phyloP scores from a whole-genome alignment of 352 stramenopile genomes.

The Globisporangium parvum region DNA sequence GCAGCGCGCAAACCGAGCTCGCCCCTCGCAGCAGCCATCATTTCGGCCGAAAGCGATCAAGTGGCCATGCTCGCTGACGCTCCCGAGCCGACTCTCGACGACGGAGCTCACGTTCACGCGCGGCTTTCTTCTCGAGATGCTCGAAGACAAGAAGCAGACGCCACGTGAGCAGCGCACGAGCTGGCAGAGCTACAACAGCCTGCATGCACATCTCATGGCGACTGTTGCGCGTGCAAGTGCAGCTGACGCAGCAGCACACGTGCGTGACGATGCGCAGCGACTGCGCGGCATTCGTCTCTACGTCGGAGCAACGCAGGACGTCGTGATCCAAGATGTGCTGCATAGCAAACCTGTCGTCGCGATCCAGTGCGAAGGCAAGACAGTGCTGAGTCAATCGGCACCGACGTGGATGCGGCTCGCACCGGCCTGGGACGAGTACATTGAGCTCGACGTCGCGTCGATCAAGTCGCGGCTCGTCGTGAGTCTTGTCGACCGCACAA shows the following conservation, averaged over 20 bases:
- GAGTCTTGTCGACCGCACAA: slow-evolving; percentile 34
- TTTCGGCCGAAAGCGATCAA: slow-evolving; percentile 20
- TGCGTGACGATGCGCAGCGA: neutral
- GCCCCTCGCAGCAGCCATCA: neutral
- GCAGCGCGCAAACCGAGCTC: slow-evolving; percentile 1
- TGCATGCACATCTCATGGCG: slow-evolving; percentile 37
- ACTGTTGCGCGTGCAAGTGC: slow-evolving; percentile 12
- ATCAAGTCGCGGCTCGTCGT: slow-evolving; percentile 30
- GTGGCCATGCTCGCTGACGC: slow-evolving; percentile 21
- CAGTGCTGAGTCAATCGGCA: slow-evolving; percentile 18
- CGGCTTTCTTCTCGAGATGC: slow-evolving; percentile 25
- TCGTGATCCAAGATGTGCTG: slow-evolving; percentile 35
- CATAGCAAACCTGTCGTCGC: slow-evolving; percentile 40
- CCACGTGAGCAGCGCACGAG: slow-evolving; percentile 20
- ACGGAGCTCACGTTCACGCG: slow-evolving; percentile 29
- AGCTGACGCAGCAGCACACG: neutral
- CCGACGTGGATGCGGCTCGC: slow-evolving; percentile 56
- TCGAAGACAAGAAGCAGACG: slow-evolving; percentile 26
- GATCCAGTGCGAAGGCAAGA: slow-evolving; percentile 38
- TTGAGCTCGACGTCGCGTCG: slow-evolving; percentile 46
- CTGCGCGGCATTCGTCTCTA: slow-evolving; percentile 34
- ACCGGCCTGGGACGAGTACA: slow-evolving; percentile 52
- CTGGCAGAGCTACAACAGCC: slow-evolving; percentile 37
- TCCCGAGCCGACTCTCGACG: slow-evolving; percentile 26
- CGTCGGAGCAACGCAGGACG: slow-evolving; percentile 33